These are phyloP conservation scores for Neurospora sp. DNA, from an alignment of 2,329 filamentous ascomycete species.

Conservation along the genomic window DNA sequence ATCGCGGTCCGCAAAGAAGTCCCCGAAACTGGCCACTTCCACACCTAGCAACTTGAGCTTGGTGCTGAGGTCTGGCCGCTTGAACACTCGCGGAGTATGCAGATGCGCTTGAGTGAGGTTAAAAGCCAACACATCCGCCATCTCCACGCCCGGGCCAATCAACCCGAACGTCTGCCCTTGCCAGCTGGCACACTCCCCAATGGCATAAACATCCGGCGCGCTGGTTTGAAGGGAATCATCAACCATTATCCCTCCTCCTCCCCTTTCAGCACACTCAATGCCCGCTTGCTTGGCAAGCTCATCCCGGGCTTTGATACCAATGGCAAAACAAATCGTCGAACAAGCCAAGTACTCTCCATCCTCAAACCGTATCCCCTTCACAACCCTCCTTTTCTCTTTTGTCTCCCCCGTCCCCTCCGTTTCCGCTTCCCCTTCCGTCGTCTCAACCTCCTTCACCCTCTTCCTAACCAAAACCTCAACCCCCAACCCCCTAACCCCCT, in stretches of 20 bases:
- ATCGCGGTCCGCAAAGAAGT: slow-evolving; percentile 85
- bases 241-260: slow-evolving; percentile 65
- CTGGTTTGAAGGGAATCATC: slow-evolving; percentile 61
- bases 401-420: too few relatives aligned
- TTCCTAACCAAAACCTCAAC: slow-evolving; percentile 57
- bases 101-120: slow-evolving; percentile 77
- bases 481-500: slow-evolving; percentile 69
- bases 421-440: too few relatives aligned
- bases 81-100: slow-evolving; percentile 62
- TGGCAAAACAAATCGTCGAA: slow-evolving; percentile 79
- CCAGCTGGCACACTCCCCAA: slow-evolving; percentile 89
- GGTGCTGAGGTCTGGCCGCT: slow-evolving; percentile 77
- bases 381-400: slow-evolving; percentile 47
- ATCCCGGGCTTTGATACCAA: slow-evolving; percentile 74
- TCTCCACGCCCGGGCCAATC: slow-evolving; percentile 82
- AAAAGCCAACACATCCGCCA: slow-evolving; percentile 86
- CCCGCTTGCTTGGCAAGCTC: slow-evolving; percentile 52
- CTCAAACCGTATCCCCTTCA: slow-evolving; percentile 68
- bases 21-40: slow-evolving; percentile 86
- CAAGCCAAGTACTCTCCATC: slow-evolving; percentile 71
- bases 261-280: slow-evolving; percentile 61
- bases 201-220: slow-evolving; percentile 65
- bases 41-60: slow-evolving; percentile 86
- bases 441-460: slow-evolving; percentile 55
- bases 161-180: slow-evolving; percentile 78